Conservation (phyloP, 495 filamentous ascomycete genomes). For the Beverwykella pulmonaria region DNA sequence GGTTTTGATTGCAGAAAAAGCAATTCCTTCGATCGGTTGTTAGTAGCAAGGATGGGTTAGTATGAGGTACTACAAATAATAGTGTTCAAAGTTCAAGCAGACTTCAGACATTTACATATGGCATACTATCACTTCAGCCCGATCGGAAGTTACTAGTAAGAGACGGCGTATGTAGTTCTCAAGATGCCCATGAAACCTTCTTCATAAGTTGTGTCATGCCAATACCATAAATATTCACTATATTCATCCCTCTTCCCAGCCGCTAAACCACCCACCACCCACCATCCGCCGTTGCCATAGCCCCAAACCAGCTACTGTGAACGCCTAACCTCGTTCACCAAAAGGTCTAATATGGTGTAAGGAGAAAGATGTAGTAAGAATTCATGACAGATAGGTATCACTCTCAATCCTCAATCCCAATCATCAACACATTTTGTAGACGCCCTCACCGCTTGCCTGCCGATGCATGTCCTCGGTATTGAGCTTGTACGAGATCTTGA, state of each 20-base stretch:
- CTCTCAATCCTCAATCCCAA: background rate
- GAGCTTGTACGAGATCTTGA: constrained; percentile 79
- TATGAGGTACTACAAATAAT: too few species aligned
- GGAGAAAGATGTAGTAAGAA: background rate
- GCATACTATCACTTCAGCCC: too few species aligned
- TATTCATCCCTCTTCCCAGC: background rate
- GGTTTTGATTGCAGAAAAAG: too few species aligned
- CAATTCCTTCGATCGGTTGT: too few species aligned
- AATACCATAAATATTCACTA: background rate
- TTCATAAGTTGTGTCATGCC: constrained; percentile 16
- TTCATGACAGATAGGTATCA: background rate
- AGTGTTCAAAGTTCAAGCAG: too few species aligned
- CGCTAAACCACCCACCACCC: background rate
- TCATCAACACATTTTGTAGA: constrained; percentile 79
- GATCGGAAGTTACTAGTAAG: too few species aligned
- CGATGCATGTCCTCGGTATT: constrained; percentile 72
- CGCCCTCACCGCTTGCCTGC: constrained; percentile 66
- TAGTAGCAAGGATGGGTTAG: too few species aligned
- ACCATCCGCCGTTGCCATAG: background rate
- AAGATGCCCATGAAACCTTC: constrained; percentile 6
- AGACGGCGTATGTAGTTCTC: background rate
- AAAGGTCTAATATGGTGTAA: constrained; percentile 9
- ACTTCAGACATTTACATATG: too few species aligned
- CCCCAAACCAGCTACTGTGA: constrained; percentile 3
- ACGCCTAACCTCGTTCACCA: background rate